These are phyloP conservation scores for Lentinula sp. DNA, from an alignment of 768 basidiomycete genomes.

Conservation along the genomic window DNA sequence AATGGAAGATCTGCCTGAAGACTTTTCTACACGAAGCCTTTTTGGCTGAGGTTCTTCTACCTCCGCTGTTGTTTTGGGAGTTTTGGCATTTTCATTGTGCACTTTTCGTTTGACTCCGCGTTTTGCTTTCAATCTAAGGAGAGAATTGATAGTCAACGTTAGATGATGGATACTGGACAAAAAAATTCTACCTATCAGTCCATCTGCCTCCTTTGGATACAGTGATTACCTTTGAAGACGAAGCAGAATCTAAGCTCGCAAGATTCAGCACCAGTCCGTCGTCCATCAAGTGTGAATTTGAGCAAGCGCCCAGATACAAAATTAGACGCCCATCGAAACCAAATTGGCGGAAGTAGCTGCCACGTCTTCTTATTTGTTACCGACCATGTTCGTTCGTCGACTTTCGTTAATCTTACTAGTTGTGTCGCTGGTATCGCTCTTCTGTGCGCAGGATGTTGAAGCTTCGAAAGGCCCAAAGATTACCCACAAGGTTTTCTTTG, in stretches of 20 bases:
- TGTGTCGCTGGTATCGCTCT: conserved; percentile 59
- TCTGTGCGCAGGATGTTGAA: conserved; percentile 67
- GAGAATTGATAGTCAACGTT: conserved; percentile 8
- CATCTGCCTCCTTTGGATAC: conserved; percentile 61
- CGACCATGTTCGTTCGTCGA: conserved; percentile 52
- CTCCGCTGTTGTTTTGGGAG: conserved; percentile 14
- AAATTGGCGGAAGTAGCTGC: not conserved
- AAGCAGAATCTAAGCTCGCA: conserved; percentile 28
- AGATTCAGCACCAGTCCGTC: conserved; percentile 76
- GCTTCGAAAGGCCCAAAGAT: conserved; percentile 86
- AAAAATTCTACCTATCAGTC: conserved; percentile 59
- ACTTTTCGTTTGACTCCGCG: conserved; percentile 58
- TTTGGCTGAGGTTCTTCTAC: conserved; percentile 36
- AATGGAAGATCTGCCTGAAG: conserved; percentile 8
- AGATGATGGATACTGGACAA: not conserved
- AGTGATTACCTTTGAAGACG: conserved; percentile 17
- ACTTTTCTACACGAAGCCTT: conserved; percentile 27
- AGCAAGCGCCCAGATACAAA: not conserved
- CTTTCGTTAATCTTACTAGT: conserved; percentile 56
- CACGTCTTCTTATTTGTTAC: conserved; percentile 12
- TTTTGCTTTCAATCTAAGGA: conserved; percentile 65
- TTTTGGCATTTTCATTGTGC: conserved; percentile 26
- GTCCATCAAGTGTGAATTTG: conserved; percentile 4
- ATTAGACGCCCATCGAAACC: not conserved
- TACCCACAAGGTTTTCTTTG: conserved; percentile 92